Evolutionary conservation across 352 stramenopile genomes (phyloP), one percentile per base, ranked within the genome.

Genomic region (Saprolegnia parasitica): DNA sequence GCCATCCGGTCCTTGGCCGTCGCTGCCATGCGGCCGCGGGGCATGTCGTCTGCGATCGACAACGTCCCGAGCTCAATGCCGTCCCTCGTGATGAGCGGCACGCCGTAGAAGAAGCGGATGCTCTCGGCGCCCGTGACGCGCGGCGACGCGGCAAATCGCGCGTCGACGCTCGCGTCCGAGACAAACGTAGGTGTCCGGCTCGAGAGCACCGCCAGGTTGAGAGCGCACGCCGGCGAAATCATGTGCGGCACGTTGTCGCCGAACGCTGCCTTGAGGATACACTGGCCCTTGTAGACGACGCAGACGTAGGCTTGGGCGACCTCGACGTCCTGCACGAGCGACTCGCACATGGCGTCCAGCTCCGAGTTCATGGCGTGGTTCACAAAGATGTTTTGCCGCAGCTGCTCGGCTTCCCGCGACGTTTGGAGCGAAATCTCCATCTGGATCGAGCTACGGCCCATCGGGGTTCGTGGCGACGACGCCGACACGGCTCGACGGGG

Each of bases 61-160:
- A 47, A 60, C 23, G 62, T 68, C 24, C 62, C 62, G 8, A 68
- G 35, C 23, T 68, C 62, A 42, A 68, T 68, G 20, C 62, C 62
- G 24, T 68, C 62, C 1, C 39, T n/a, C 20, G 62, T 68, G 18
- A 60, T 9, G 15, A 68, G 45, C 16, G 45, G 47, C 9, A 68
- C 29, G 2, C 42, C 62, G 15, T 56, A 32, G 50, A 56, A 68
- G 29, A 57, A 68, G 16, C 62, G 62, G 24, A 68, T 47, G 16
- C 16, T n/a, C 24, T 68, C 62, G 23, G 32, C 6, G 15, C 62
- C 62, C 20, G 50, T 49, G 16, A 68, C 62, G 10, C 62, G 62
- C 21, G 42, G 16, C 13, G 42, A 68, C 13, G 62, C n/a, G 10
- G 23, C 29, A 23, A 68, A 68, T 0, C 47, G 42, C 16, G 23